phyloP scores from a whole-genome alignment of 1,284 basidiomycete genomes.

The Cryptococcus sp. region DNA sequence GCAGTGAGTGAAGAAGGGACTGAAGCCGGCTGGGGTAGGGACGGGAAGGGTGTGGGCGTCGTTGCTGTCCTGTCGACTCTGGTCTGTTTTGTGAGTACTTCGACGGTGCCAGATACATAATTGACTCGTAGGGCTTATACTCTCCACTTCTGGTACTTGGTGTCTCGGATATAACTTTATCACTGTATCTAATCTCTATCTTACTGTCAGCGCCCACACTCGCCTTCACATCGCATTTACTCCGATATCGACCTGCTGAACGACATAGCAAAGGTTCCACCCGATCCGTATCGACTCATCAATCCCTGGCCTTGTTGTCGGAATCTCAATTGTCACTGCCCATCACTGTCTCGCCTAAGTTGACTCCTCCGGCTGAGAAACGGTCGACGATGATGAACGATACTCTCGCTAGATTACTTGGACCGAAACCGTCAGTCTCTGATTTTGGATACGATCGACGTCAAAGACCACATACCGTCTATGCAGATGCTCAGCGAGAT shows the following conservation, averaged over 20 bases:
- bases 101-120: not conserved
- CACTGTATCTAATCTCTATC: constrained; percentile 22
- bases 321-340: constrained; percentile 30
- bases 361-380: constrained; percentile 19
- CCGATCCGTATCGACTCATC: constrained; percentile 18
- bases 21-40: constrained; percentile 14
- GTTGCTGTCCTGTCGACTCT: constrained; percentile 17
- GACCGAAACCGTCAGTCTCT: constrained; percentile 28
- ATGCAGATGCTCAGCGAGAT: constrained; percentile 15
- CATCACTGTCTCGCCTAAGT: constrained; percentile 26
- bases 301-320: constrained; percentile 24
- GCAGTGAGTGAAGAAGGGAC: constrained; percentile 15
- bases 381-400: constrained; percentile 2
- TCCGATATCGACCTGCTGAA: constrained; percentile 18
- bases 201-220: constrained; percentile 26
- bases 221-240: constrained; percentile 20
- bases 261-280: constrained; percentile 13
- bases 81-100: constrained; percentile 24
- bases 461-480: constrained; percentile 26
- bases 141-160: constrained; percentile 21
- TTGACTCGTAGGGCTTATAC: constrained; percentile 17
- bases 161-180: constrained; percentile 8
- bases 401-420: constrained; percentile 18
- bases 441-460: constrained; percentile 17
- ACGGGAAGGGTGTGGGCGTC: constrained; percentile 21